These are phyloP conservation scores for Penicillium arizonense DNA, from an alignment of 495 filamentous ascomycete genomes.

Conservation along the genomic window DNA sequence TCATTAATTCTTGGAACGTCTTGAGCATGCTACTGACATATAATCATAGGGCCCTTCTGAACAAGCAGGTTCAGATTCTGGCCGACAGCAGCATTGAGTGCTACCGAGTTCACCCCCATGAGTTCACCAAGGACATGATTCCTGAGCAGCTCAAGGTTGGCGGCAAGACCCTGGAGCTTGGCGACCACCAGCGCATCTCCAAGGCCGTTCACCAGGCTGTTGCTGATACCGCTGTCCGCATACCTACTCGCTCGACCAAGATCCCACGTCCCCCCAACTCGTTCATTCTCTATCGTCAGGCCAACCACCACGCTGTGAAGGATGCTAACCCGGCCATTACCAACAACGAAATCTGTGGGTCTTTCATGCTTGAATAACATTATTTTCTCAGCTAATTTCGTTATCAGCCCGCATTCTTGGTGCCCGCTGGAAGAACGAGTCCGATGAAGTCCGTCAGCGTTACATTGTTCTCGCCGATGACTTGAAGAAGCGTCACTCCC, in stretches of 20 bases:
- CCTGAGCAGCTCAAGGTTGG: not conserved
- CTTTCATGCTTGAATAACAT: not conserved
- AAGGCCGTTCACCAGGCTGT: not conserved
- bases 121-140: not conserved
- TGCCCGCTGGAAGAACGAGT: constrained; percentile 41
- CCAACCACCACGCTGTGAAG: constrained; percentile 34
- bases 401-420: constrained; percentile 44
- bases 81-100: not conserved
- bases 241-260: constrained; percentile 19
- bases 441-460: constrained; percentile 24
- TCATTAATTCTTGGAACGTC: not conserved
- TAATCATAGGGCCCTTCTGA: not conserved
- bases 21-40: not conserved
- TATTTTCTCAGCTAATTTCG: constrained; percentile 17
- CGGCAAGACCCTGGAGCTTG: not conserved
- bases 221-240: not conserved
- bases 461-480: constrained; percentile 37
- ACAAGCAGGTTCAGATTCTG: not conserved
- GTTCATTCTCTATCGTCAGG: constrained; percentile 46
- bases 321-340: constrained; percentile 35
- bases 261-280: constrained; percentile 45
- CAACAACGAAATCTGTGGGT: constrained; percentile 51
- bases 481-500: constrained; percentile 37
- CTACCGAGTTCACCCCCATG: not conserved
- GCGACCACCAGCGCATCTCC: not conserved